Base-by-base conservation (phyloP, 2,329 filamentous ascomycete genomes). In the Hypomyces rosellus region DNA sequence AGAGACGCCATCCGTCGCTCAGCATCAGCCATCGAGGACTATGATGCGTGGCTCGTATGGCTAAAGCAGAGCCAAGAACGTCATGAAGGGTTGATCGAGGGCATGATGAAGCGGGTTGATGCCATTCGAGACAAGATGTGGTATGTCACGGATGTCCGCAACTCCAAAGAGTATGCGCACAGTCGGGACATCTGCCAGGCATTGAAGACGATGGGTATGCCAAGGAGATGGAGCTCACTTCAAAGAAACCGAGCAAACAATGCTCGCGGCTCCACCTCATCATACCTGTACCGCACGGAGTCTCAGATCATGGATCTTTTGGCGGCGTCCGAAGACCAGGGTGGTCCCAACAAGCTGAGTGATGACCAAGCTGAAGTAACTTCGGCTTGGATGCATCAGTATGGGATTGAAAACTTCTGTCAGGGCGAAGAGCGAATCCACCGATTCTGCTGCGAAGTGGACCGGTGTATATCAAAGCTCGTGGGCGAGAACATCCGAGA, bases 111-210 rank as follows among this genome's bases (percentile, higher is more conserved):
- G 52, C 81, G 82, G 5, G 76, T 93, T 36, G 81, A 84, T 51
- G 84, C 86, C 18, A 76, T 96, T 37, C 82, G 93, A 39, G 88
- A 96, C 65, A 97, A 97, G 74, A 96, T 97, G 88, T 99, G 93
- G 93, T 99, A 95, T 65, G 88, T 93, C 53, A 92, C 88, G 1
- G 90, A 96, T 65, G 91, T 97, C 25, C 86, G 89, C 55, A 91
- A 92, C 60, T 96, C 93, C 4, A 87, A 84, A 45, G 82, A 84
- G 9, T 97, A 96, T 61, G 88, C 93, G 53, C 86, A 95, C 58
- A 89, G 89, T 37, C 85, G 85, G 52, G 89, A 92, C 56, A 85
- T 97, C 43, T 88, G 90, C 5, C 80, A 88, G 53, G 93, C 92
- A 4, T 73, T 99, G 45, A 95, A 93, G 67, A 89, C 87, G 7